A percentile compares a stretch with the other conserved stretches of the same genome.
These are phyloP conservation scores for Saccharomycopsis sp. DNA, from an alignment of 805 yeast species.

Conservation along the genomic window DNA sequence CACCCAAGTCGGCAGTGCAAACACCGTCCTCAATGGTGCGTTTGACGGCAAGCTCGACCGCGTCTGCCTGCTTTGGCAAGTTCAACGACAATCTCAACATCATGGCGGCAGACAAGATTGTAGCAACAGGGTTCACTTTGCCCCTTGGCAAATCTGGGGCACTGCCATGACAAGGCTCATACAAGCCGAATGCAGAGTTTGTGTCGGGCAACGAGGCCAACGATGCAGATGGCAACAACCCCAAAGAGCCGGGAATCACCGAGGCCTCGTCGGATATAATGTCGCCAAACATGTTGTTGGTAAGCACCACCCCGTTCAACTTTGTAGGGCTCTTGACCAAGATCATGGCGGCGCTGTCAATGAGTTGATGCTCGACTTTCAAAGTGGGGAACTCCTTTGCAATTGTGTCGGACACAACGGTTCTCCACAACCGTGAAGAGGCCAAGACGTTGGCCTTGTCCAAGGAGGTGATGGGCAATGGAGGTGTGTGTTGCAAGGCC, in stretches of 20 bases:
- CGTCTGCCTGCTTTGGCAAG: slow-evolving; percentile 74
- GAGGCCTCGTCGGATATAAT: slow-evolving; percentile 97
- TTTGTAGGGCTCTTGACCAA: slow-evolving; percentile 84
- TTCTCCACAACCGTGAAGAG: slow-evolving; percentile 93
- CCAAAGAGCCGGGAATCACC: slow-evolving; percentile 95
- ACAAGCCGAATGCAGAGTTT: slow-evolving; percentile 87
- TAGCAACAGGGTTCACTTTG: slow-evolving; percentile 92
- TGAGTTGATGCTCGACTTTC: slow-evolving; percentile 83
- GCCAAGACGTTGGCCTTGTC: slow-evolving; percentile 98
- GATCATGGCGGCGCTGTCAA: slow-evolving; percentile 99
- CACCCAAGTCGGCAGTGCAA: slow-evolving; percentile 89
- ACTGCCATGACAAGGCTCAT: slow-evolving; percentile 98
- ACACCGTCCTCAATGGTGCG: slow-evolving; percentile 73
- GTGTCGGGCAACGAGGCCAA: slow-evolving; percentile 95
- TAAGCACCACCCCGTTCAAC: slow-evolving; percentile 85
- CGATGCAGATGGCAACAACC: slow-evolving; percentile 92
- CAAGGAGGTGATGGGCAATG: slow-evolving; percentile 89
- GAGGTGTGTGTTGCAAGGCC: slow-evolving; percentile 90
- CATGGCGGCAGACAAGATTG: slow-evolving; percentile 93
- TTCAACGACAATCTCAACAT: slow-evolving; percentile 89
- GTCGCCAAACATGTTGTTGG: slow-evolving; percentile 97
- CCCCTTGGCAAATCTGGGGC: slow-evolving; percentile 89
- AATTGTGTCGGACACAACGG: slow-evolving; percentile 75
- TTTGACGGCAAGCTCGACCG: slow-evolving; percentile 81
- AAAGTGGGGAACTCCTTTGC: slow-evolving; percentile 85